A percentile compares a stretch with the other conserved stretches of the same genome.
Evolutionary conservation across 148 eudicot species (phyloP).

Genomic region (Cornus kousa): DNA sequence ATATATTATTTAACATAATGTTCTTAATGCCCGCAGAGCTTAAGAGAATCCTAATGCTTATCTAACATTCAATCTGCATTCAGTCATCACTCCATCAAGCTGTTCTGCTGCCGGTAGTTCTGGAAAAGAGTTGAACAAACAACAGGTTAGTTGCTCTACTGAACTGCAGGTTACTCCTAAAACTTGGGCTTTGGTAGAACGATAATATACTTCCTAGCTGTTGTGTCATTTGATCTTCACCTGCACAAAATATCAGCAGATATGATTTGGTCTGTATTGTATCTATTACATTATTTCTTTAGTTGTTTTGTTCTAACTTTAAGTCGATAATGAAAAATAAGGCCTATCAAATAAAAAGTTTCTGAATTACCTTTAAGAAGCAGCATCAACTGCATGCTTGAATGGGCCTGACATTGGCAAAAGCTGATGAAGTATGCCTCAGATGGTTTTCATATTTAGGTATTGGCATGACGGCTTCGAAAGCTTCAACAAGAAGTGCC

Average conservation of each 20-base stretch:
- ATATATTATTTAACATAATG: not conserved
- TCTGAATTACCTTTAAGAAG: constrained; percentile 27
- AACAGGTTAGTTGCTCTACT: not conserved
- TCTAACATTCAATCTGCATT: not conserved
- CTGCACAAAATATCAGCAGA: not conserved
- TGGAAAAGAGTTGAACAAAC: constrained; percentile 2
- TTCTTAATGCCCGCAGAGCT: not conserved
- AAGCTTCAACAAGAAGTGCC: constrained; percentile 81
- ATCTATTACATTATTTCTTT: constrained; percentile 2
- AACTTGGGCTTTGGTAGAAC: not conserved
- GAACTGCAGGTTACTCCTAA: not conserved
- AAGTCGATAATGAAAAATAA: not conserved
- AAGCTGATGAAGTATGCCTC: constrained; percentile 32
- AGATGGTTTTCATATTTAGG: constrained; percentile 33
- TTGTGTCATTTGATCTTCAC: not conserved
- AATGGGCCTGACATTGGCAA: constrained; percentile 34
- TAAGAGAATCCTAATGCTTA: not conserved
- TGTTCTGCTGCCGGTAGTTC: not conserved
- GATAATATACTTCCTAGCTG: not conserved
- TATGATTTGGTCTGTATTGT: not conserved
- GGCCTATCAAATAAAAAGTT: not conserved
- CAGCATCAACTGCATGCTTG: constrained; percentile 53
- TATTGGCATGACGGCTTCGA: constrained; percentile 66
- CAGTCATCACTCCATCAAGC: not conserved
- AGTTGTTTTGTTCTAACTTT: not conserved